Conservation (phyloP, 306 rosid species). For the Cucumis sativus region DNA sequence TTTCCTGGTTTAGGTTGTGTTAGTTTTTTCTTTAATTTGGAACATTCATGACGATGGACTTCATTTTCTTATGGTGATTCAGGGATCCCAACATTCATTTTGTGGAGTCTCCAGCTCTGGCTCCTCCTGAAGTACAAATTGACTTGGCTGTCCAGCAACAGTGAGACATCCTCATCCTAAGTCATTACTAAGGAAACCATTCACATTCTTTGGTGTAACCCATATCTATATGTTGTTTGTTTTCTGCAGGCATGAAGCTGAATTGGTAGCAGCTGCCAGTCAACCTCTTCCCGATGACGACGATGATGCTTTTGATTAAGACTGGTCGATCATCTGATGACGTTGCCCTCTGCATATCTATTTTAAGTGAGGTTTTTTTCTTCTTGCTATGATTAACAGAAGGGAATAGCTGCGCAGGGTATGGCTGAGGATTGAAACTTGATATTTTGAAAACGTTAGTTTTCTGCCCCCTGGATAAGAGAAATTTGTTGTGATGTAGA, state of each 20-base stretch:
- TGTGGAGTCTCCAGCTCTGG: slow-evolving; percentile 77
- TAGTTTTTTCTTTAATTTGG: not conserved
- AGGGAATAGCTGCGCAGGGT: not conserved
- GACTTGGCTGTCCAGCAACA: slow-evolving; percentile 45
- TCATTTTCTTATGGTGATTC: not conserved
- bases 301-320: slow-evolving; percentile 27
- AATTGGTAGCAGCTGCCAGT: slow-evolving; percentile 32
- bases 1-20: not conserved
- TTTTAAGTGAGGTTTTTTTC: not conserved
- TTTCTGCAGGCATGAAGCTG: slow-evolving; percentile 34
- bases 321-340: not conserved
- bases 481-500: not conserved
- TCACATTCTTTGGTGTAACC: not conserved
- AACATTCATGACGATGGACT: not conserved
- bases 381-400: not conserved
- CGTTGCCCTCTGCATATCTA: not conserved
- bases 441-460: not conserved
- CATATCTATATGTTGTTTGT: not conserved
- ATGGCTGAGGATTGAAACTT: not conserved
- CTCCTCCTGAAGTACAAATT: slow-evolving; percentile 62
- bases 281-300: slow-evolving; percentile 76
- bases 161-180: not conserved
- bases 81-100: slow-evolving; percentile 58
- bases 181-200: not conserved
- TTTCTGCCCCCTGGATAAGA: not conserved